These are phyloP conservation scores for Solanum chacoense DNA, from an alignment of 305 asterid species.

Conservation along the genomic window DNA sequence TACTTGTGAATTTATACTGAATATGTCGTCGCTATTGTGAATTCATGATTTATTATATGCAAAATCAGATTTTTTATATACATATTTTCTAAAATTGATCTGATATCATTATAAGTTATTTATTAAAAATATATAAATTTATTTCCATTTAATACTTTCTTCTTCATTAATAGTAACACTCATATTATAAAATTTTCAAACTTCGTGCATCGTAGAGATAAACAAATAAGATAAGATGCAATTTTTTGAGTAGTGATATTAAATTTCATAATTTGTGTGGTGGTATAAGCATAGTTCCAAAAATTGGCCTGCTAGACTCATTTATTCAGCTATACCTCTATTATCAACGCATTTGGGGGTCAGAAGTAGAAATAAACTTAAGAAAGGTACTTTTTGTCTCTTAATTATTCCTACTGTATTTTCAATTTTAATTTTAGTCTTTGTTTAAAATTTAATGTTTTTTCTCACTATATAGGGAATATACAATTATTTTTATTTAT, in stretches of 20 bases:
- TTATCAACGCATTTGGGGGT: not conserved
- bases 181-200: not conserved
- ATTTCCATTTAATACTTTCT: not conserved
- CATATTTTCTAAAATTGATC: not conserved
- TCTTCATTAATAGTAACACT: not conserved
- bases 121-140: not conserved
- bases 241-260: not conserved
- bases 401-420: not conserved
- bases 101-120: not conserved
- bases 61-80: not conserved
- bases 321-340: not conserved
- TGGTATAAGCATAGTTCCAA: not conserved
- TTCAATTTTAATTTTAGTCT: not conserved
- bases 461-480: not conserved
- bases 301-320: not conserved
- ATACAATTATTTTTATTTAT: not conserved
- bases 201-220: not conserved
- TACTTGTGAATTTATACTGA: not conserved
- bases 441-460: too few species aligned
- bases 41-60: not conserved
- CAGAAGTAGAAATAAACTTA: not conserved
- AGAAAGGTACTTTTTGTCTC: not conserved
- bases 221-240: not conserved
- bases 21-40: too few species aligned
- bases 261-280: not conserved